These are phyloP conservation scores for Prunus fruticosa DNA, from an alignment of 306 rosid genomes.

Conservation along the genomic window DNA sequence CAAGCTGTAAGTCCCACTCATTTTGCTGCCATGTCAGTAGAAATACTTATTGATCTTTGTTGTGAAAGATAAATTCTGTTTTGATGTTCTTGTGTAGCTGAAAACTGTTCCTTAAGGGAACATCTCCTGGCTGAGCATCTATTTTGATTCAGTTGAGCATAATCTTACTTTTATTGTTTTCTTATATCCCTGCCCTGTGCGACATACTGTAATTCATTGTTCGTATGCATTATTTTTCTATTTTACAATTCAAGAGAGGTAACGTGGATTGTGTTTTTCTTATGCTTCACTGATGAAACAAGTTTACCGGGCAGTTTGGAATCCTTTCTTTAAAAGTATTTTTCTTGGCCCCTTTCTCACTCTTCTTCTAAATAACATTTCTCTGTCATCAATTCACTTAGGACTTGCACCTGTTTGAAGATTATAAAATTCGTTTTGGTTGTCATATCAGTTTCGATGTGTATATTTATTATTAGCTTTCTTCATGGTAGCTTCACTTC, in stretches of 20 bases:
- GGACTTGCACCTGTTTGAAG: neutral
- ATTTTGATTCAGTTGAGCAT: conserved; percentile 3
- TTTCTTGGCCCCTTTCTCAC: neutral
- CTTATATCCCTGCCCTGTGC: neutral
- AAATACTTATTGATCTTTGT: neutral
- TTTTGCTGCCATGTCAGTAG: conserved; percentile 11
- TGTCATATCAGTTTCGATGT: conserved; percentile 1
- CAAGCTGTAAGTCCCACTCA: conserved; percentile 61
- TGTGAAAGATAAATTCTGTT: conserved; percentile 11
- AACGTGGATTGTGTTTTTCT: neutral
- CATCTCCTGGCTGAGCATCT: neutral
- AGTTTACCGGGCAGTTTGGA: neutral
- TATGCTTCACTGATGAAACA: neutral
- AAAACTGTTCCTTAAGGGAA: neutral
- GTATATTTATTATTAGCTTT: neutral
- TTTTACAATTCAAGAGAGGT: neutral
- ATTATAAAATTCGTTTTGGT: neutral
- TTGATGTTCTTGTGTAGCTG: neutral
- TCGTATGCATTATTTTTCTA: neutral
- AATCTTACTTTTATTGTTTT: neutral
- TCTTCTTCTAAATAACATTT: neutral
- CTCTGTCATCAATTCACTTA: neutral
- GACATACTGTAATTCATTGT: neutral
- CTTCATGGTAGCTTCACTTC: neutral
- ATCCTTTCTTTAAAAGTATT: neutral